These are phyloP conservation scores for Medicago arabica DNA, from an alignment of 306 rosid genomes.

Conservation along the genomic window DNA sequence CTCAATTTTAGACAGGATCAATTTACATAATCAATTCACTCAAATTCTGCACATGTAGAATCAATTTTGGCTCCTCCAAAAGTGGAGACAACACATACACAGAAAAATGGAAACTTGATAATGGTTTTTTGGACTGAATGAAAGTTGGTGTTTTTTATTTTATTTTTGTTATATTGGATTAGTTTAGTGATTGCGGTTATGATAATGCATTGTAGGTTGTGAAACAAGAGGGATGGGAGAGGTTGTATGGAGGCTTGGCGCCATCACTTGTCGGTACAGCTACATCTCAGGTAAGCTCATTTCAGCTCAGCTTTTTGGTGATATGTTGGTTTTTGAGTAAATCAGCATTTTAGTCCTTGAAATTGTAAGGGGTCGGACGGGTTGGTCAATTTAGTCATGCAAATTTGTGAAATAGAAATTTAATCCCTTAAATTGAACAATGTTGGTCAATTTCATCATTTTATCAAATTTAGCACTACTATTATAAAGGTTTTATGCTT, in stretches of 20 bases:
- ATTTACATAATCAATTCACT: no score
- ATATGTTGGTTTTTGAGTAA: not conserved
- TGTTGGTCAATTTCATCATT: not conserved
- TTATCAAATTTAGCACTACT: not conserved
- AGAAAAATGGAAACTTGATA: constrained; percentile 10
- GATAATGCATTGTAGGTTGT: constrained; percentile 63
- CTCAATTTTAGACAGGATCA: no score
- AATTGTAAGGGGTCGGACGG: not conserved
- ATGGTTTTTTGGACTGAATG: not conserved
- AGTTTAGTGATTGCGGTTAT: constrained; percentile 6
- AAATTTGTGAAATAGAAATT: not conserved
- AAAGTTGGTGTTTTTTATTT: not conserved
- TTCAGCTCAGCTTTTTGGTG: constrained; percentile 29
- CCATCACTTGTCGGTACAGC: constrained; percentile 90
- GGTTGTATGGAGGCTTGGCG: constrained; percentile 84
- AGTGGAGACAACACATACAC: no score
- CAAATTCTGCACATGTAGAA: no score
- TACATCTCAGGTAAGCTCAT: constrained; percentile 84
- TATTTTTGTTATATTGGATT: not conserved
- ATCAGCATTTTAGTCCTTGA: not conserved
- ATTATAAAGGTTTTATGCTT: not conserved
- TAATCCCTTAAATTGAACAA: not conserved
- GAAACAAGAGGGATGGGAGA: constrained; percentile 89
- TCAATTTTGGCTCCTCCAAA: not conserved
- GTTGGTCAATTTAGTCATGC: not conserved